Evolutionary conservation across 2,329 filamentous ascomycete species (phyloP).

Genomic region (Trichoderma semiorbis): DNA sequence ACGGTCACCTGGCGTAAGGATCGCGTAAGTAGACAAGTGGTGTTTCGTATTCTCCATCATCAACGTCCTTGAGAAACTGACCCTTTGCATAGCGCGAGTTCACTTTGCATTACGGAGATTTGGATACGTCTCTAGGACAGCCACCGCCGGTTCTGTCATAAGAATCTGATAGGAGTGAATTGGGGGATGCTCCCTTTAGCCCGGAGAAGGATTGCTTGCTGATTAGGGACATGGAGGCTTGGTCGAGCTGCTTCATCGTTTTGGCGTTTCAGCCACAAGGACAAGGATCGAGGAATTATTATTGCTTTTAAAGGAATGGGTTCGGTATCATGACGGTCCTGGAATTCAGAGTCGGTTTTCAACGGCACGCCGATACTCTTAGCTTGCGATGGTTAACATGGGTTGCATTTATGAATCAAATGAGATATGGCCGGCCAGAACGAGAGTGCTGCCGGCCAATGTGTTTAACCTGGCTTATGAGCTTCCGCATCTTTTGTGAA

Average conservation of each 20-base stretch:
- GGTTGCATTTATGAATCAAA: constrained; percentile 11
- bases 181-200: constrained; percentile 11
- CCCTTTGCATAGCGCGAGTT: constrained; percentile 52
- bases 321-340: constrained; percentile 28
- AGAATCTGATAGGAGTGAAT: constrained; percentile 7
- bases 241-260: constrained; percentile 22
- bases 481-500: not conserved
- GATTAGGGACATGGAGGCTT: constrained; percentile 16
- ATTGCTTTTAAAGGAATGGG: constrained; percentile 29
- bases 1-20: constrained; percentile 60
- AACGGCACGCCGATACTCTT: constrained; percentile 19
- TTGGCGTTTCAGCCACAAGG: constrained; percentile 33
- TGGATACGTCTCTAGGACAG: constrained; percentile 48
- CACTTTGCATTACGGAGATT: constrained; percentile 58
- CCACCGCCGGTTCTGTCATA: constrained; percentile 30
- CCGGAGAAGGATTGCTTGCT: constrained; percentile 21
- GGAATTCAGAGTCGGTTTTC: constrained; percentile 31
- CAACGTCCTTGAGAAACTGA: not conserved
- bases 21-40: constrained; percentile 45
- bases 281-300: constrained; percentile 28
- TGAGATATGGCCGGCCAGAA: not conserved
- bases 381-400: constrained; percentile 11
- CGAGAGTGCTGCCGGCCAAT: not conserved
- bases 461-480: not conserved
- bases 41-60: not conserved